Evolutionary conservation across 768 basidiomycete genomes (phyloP).

Genomic region (Panellus pusillus): DNA sequence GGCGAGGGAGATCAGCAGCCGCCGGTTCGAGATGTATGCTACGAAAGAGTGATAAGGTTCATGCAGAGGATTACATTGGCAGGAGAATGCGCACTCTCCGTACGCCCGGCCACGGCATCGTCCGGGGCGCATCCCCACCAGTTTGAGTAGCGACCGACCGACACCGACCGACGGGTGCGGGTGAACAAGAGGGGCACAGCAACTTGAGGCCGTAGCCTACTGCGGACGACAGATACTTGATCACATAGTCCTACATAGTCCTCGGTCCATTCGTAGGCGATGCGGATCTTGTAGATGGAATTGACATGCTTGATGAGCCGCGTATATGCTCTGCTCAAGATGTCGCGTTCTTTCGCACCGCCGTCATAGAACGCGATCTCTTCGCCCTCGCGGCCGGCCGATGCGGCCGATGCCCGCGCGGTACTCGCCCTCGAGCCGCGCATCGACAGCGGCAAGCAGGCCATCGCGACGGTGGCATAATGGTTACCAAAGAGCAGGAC

Average conservation of each 20-base stretch:
- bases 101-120: slow-evolving; percentile 46
- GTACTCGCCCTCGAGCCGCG: slow-evolving; percentile 88
- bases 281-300: slow-evolving; percentile 90
- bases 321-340: slow-evolving; percentile 75
- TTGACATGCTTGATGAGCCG: slow-evolving; percentile 87
- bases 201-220: slow-evolving; percentile 88
- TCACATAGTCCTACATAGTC: slow-evolving; percentile 96
- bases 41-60: slow-evolving; percentile 1
- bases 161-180: slow-evolving; percentile 45
- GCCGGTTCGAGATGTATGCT: slow-evolving; percentile 90
- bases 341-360: slow-evolving; percentile 77
- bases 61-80: background rate
- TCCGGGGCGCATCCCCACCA: slow-evolving; percentile 25
- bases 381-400: slow-evolving; percentile 85
- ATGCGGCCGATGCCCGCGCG: slow-evolving; percentile 83
- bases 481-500: too few relatives aligned
- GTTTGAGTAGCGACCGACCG: slow-evolving; percentile 23
- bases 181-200: slow-evolving; percentile 86
- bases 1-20: slow-evolving; percentile 89
- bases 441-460: slow-evolving; percentile 88
- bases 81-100: slow-evolving; percentile 40
- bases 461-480: too few relatives aligned
- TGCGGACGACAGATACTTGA: slow-evolving; percentile 96
- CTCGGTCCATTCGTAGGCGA: slow-evolving; percentile 94
- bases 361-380: slow-evolving; percentile 98